Evolutionary conservation across 768 basidiomycete species (phyloP).

Genomic region (Phlebiopsis flavidoalba): DNA sequence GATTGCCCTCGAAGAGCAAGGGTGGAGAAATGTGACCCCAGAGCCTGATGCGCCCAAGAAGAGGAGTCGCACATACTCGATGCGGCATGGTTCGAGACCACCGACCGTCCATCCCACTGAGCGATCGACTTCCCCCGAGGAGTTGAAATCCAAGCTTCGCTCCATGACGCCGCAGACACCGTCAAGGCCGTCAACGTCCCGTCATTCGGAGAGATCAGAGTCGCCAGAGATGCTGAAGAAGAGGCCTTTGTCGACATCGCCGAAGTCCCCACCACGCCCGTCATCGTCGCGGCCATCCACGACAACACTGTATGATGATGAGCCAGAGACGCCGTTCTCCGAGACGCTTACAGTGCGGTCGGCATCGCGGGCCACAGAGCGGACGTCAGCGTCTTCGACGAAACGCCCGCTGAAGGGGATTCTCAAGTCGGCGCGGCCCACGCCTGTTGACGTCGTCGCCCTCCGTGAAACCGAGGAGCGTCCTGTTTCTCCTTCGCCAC

Average conservation of each 20-base stretch:
- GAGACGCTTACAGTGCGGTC: background rate
- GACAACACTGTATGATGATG: background rate
- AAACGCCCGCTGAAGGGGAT: slow-evolving; percentile 6
- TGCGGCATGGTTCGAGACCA: background rate
- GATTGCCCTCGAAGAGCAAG: background rate
- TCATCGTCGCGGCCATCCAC: background rate
- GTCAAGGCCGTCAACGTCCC: background rate
- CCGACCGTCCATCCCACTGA: background rate
- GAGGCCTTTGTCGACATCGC: background rate
- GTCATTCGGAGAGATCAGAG: background rate
- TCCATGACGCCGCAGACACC: background rate
- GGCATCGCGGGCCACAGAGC: background rate
- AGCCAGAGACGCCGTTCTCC: background rate
- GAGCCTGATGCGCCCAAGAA: background rate
- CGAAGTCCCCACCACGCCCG: background rate
- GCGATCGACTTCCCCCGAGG: background rate
- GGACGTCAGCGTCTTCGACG: slow-evolving; percentile 1
- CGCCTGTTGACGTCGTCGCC: background rate
- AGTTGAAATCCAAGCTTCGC: background rate
- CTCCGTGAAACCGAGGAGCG: background rate
- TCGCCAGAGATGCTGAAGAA: slow-evolving; percentile 4
- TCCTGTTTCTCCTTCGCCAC: background rate
- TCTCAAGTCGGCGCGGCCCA: background rate
- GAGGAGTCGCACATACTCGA: background rate
- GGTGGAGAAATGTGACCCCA: background rate